Conservation (phyloP, 495 filamentous ascomycete species). For the Aspergillus wentii region DNA sequence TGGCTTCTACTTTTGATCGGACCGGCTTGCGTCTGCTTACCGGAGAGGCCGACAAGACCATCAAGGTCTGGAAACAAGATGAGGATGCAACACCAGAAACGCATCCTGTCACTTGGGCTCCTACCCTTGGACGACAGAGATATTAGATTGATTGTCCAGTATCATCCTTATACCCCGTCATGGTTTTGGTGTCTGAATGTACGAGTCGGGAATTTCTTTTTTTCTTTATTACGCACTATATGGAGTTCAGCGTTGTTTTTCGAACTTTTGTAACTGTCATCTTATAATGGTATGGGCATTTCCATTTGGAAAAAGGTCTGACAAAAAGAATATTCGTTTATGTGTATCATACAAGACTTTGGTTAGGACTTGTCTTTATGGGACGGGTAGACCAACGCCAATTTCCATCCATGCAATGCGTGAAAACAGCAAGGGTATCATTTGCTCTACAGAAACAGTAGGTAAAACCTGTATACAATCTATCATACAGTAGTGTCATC, state of each 20-base stretch:
- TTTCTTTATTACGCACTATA: constrained; percentile 16
- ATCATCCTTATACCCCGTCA: constrained; percentile 5
- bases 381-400: too few relatives aligned
- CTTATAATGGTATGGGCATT: background rate
- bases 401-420: too few relatives aligned
- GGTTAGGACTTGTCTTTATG: too few relatives aligned
- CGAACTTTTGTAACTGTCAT: too few relatives aligned
- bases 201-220: background rate
- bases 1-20: constrained; percentile 85
- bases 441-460: constrained; percentile 1
- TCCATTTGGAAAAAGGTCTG: background rate
- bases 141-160: constrained; percentile 36
- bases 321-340: background rate
- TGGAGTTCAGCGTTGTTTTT: constrained; percentile 28
- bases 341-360: background rate
- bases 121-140: constrained; percentile 68
- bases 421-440: constrained; percentile 25
- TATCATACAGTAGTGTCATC: constrained; percentile 7
- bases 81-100: constrained; percentile 84
- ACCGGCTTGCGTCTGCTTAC: constrained; percentile 87
- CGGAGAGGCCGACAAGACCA: constrained; percentile 93
- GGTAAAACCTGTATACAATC: constrained; percentile 9
- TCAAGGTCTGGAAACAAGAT: constrained; percentile 96
- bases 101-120: constrained; percentile 92
- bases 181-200: background rate